A percentile compares a stretch with the other conserved stretches of the same genome.
Conservation (phyloP, 148 eudicot species). For the Camellia granthamiana region DNA sequence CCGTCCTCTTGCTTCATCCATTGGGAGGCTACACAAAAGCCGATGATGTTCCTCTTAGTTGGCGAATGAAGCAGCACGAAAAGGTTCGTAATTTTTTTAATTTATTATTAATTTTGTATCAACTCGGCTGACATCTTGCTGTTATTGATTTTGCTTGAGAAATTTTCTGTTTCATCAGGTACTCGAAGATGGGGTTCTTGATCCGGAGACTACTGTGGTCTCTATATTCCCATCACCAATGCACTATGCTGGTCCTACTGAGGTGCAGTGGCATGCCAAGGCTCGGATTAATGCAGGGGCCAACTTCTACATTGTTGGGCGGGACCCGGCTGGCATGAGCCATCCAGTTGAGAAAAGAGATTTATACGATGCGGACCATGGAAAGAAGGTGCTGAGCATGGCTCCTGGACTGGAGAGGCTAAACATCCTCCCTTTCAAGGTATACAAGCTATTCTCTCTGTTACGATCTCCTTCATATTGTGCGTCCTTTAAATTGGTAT, state of each 20-base stretch:
- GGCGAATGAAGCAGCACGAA: constrained; percentile 85
- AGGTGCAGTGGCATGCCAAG: constrained; percentile 91
- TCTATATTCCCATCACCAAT: constrained; percentile 87
- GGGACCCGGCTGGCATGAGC: constrained; percentile 88
- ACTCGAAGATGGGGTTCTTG: constrained; percentile 79
- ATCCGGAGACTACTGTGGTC: constrained; percentile 81
- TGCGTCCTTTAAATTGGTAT: too few species aligned
- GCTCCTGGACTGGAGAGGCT: constrained; percentile 76
- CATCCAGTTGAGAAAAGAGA: constrained; percentile 77
- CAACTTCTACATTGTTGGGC: constrained; percentile 79
- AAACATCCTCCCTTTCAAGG: constrained; percentile 17
- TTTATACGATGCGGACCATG: constrained; percentile 75
- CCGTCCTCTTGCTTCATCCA: constrained; percentile 71
- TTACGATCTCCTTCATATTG: background rate
- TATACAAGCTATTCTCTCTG: background rate
- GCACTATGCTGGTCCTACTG: constrained; percentile 93
- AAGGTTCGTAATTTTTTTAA: constrained; percentile 40
- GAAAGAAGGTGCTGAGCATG: constrained; percentile 80
- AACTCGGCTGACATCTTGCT: background rate
- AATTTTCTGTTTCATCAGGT: constrained; percentile 35
- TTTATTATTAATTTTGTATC: background rate
- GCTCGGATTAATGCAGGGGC: constrained; percentile 89
- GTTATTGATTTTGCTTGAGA: background rate
- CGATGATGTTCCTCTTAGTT: constrained; percentile 79
- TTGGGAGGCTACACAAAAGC: constrained; percentile 81